phyloP scores from a whole-genome alignment of 108 stramenopile genomes.

The Cylindrotheca fusiformis region DNA sequence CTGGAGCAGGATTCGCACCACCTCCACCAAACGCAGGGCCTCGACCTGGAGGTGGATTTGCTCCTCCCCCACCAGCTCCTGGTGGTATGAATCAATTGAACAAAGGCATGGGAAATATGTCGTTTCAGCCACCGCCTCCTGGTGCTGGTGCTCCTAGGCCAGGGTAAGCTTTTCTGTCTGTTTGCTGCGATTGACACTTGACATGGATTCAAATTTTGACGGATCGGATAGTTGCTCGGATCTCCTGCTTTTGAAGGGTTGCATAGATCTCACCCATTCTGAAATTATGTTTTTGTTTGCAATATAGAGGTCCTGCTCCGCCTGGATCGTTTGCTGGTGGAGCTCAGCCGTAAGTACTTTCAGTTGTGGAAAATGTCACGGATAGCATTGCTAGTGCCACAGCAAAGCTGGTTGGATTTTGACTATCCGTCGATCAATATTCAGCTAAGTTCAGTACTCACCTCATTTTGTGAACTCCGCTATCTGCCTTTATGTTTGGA shows the following conservation, averaged over 20 bases:
- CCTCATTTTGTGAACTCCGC: neutral
- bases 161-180: too few relatives aligned
- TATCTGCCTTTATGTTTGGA: neutral
- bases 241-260: too few relatives aligned
- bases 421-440: too few relatives aligned
- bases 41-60: slow-evolving; percentile 23
- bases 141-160: slow-evolving; percentile 6
- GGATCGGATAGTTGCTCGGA: too few relatives aligned
- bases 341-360: neutral
- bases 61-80: slow-evolving; percentile 35
- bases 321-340: neutral
- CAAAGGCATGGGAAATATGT: slow-evolving; percentile 53
- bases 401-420: too few relatives aligned
- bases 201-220: too few relatives aligned
- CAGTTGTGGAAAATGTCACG: too few relatives aligned
- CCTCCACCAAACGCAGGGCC: slow-evolving; percentile 15
- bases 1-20: slow-evolving; percentile 26
- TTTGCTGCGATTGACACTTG: too few relatives aligned
- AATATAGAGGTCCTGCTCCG: neutral
- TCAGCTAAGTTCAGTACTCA: too few relatives aligned
- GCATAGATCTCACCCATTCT: too few relatives aligned
- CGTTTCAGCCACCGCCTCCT: slow-evolving; percentile 34
- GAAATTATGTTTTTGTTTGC: too few relatives aligned
- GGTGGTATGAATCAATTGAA: slow-evolving; percentile 31
- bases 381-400: too few relatives aligned